Base-by-base conservation (phyloP, 768 basidiomycete genomes). In the Suillus hirtellus region DNA sequence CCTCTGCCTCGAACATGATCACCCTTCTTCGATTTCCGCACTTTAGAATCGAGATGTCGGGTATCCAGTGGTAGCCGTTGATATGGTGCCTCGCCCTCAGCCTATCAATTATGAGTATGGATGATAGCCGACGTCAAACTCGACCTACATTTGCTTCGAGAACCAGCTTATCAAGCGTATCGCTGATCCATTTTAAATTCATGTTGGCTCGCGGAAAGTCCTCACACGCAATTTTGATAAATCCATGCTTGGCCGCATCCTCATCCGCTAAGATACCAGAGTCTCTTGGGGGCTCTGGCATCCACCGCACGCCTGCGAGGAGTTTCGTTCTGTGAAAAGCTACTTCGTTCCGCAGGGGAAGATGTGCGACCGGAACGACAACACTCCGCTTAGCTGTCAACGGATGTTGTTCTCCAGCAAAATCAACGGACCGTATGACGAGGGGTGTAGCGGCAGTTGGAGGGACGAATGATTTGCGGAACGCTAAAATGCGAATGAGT, bases 181-280 rank as follows among this genome's bases (percentile, higher is more conserved):
- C 96, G 67, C 90, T 91, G 46, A 91, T 93, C 91, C 94, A 96
- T 75, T 96, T 96, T 69, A 96, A 79, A 76, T 99, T 99, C 91
- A 92, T 89, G 34, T 86, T 81, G 2, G 88, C 85, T 67, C 85
- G 81, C 8, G 88, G 87, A 75, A 94, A 96, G 75, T 90, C 86
- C 69, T 98, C 96, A 71, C 92, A 95, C 1, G 90, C 84, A 65
- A 99, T 91, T 79, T 95, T 95, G 76, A 99, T 80, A 77, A 85
- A 96, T 4, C 96, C 96, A 62, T 93, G 84, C 73, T 81, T 85
- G 11, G 72, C 75, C 53, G 80, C 80, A 49, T 83, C 74, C 11
- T 74, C 74, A 54, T 78, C 79, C 46, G 63, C 59, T 27, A 87
- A 75, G 19, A 72, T 60, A 2, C 93, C 93, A 40, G 87, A 83